Base-by-base conservation (phyloP, 257 asterid genomes). In the Gentiana macrophylla region DNA sequence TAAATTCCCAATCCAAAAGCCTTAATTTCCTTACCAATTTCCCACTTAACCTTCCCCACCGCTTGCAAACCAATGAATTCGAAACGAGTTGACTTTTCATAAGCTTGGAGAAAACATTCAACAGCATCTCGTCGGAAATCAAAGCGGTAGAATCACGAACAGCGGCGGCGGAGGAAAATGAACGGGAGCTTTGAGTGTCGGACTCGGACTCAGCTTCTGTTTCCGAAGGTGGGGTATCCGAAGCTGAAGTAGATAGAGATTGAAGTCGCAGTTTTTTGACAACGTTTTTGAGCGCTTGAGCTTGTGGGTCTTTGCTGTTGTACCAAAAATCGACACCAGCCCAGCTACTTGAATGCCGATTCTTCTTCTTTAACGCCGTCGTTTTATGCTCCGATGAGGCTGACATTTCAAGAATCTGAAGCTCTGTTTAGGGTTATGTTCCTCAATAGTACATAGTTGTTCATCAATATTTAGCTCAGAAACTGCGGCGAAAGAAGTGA, bases 1-100 rank as follows among this genome's bases (percentile, higher is more conserved):
- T 53, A 69, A 84, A 87, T 56, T 84, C 98, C 98, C 98, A 91
- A 59, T 91, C 95, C 66, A 79, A 60, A 24, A 91, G 59, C 86
- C 64, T 84, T 63, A 91, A 62, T 13, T 80, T 74, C 53, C 59
- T 67, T 50, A 87, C 76, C 65, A 87, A 62, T 69, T 71, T 88
- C 53, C 97, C 98, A 61, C 75, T 77, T 24, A 87, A 56, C 61
- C 67, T 62, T 55, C 83, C 75, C 98, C 97, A 91, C 66, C 93
- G 74, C 77, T 70, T 83, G 80, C 97, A 87, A 48, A 87, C 98
- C 75, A 83, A 65, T 0, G 94, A 74, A 72, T 83, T 81, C 34
- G 78, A 60, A 56, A 76, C 5, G 56, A 70, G 87, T 70, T 80
- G 95, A 6, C 69, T 71, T 56, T 56, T 80, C 6, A 67, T 66